Percentiles rank a stretch among this genome's conserved stretches.
Conservation (phyloP, 495 filamentous ascomycete genomes). For the Trichoderma asperelloides region DNA sequence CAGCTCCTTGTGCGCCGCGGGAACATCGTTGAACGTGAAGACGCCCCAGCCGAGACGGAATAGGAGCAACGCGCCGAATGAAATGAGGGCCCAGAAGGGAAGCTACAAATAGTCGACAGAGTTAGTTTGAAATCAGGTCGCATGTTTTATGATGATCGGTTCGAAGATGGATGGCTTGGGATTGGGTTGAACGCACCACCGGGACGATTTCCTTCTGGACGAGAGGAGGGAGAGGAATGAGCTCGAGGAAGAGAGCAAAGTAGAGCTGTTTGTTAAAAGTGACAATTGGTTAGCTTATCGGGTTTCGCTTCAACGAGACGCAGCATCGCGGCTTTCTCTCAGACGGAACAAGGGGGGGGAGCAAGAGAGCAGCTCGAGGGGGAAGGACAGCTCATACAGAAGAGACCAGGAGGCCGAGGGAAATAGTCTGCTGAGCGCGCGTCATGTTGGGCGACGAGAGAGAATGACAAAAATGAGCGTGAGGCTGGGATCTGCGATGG, state of each 20-base stretch:
- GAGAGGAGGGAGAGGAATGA: slow-evolving; percentile 72
- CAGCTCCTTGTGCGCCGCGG: slow-evolving; percentile 80
- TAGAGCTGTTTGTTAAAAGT: slow-evolving; percentile 54
- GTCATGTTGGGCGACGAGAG: slow-evolving; percentile 53
- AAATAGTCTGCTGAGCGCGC: slow-evolving; percentile 86
- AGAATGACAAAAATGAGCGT: neutral
- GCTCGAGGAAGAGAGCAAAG: slow-evolving; percentile 71
- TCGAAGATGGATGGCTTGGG: slow-evolving; percentile 7
- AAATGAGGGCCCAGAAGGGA: slow-evolving; percentile 85
- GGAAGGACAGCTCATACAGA: too few species aligned
- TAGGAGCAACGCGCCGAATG: slow-evolving; percentile 88
- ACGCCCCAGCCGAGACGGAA: slow-evolving; percentile 87
- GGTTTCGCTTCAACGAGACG: neutral
- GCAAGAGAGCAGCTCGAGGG: too few species aligned
- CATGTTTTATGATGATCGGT: neutral
- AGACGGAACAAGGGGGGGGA: neutral
- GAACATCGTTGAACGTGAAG: slow-evolving; percentile 92
- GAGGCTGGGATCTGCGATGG: neutral
- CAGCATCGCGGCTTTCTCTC: neutral
- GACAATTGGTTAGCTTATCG: slow-evolving; percentile 1
- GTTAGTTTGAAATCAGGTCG: too few species aligned
- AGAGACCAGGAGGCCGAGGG: slow-evolving; percentile 72
- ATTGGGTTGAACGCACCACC: slow-evolving; percentile 40
- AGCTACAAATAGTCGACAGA: slow-evolving; percentile 44
- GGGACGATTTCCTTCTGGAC: slow-evolving; percentile 65